Base-by-base conservation (phyloP, 805 yeast genomes). In the Yamadazyma laniorum region DNA sequence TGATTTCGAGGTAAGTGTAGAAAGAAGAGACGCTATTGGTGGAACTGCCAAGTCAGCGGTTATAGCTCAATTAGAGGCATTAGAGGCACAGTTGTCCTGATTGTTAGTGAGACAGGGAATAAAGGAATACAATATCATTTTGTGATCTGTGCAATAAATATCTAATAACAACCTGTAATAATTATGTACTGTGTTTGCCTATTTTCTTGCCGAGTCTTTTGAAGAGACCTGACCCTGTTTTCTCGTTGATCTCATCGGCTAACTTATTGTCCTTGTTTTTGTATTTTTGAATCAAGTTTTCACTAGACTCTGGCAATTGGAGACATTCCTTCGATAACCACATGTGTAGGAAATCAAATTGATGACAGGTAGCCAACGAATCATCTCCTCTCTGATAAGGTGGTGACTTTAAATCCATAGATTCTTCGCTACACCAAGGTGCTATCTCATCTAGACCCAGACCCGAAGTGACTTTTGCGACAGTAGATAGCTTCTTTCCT, bases 1-100 rank as follows among this genome's bases (percentile, higher is more conserved):
- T 57, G 75, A 91, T 65, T 93, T 91, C 59, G 98, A 93, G 58
- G 80, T 75, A 44, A 85, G 95, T 58, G 98, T 93, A 17, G 99
- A 93, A 70, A 85, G 95, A 75, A 86, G 99, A 69, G 79, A 83
- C 35, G 96, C 98, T 15, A 89, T 81, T 40, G 99, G 99, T 45
- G 99, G 99, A 50, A 90, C 99, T 22, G 96, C 98, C 12, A 88
- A 82, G 63, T 63, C 79, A 25, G 97, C 99, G 12, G 86, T 93
- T n/a, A 56, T 79, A 34, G 75, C 79, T 53, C 99, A 93, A 63
- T 67, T 91, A 32, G 59, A 56, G 3, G 51, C 45, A 36, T 61
- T 76, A 48, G 50, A 48, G 29, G 15, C 35, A 4, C 45, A 37
- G 31, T 23, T 35, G 12, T 22, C 16, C 19, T 34, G 13, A 25